Conservation (phyloP, 768 basidiomycete species). For the Cantharellus anzutake region DNA sequence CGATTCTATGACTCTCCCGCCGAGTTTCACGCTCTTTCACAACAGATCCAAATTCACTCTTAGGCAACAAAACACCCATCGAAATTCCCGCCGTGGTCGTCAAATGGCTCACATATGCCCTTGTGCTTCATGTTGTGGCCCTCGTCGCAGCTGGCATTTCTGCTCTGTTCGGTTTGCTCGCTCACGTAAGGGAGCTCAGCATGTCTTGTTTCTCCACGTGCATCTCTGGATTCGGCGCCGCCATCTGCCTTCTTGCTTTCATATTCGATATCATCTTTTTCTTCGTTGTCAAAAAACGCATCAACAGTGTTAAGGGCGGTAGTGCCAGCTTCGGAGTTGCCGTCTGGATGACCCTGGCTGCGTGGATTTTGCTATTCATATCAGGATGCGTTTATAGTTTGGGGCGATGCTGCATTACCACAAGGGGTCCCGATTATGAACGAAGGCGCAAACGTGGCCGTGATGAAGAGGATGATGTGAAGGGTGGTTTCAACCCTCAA, state of each 20-base stretch:
- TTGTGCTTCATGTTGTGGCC: conserved; percentile 83
- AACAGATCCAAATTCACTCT: conserved; percentile 62
- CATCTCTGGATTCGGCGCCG: conserved; percentile 63
- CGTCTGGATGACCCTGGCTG: conserved; percentile 78
- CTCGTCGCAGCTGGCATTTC: conserved; percentile 52
- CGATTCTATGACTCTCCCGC: conserved; percentile 1
- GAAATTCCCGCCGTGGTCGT: conserved; percentile 67
- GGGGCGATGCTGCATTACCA: conserved; percentile 68
- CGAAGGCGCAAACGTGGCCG: conserved; percentile 12
- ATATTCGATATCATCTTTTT: conserved; percentile 86
- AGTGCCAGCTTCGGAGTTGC: conserved; percentile 69
- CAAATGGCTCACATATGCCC: conserved; percentile 90
- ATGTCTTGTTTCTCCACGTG: conserved; percentile 71
- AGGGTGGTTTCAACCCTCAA: conserved; percentile 10
- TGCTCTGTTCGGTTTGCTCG: conserved; percentile 67
- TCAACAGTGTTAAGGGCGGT: conserved; percentile 55
- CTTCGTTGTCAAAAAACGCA: conserved; percentile 70
- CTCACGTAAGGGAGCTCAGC: conserved; percentile 72
- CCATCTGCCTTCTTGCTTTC: conserved; percentile 67
- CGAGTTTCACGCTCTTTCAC: neutral
- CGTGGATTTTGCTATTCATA: conserved; percentile 75
- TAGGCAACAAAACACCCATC: conserved; percentile 44
- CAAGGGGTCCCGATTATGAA: conserved; percentile 22
- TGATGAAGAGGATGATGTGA: neutral
- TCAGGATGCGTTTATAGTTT: conserved; percentile 74